Evolutionary conservation across 495 filamentous ascomycete species (phyloP), one percentile per base, ranked within the genome.

Genomic region (Geoglossum glabrum): DNA sequence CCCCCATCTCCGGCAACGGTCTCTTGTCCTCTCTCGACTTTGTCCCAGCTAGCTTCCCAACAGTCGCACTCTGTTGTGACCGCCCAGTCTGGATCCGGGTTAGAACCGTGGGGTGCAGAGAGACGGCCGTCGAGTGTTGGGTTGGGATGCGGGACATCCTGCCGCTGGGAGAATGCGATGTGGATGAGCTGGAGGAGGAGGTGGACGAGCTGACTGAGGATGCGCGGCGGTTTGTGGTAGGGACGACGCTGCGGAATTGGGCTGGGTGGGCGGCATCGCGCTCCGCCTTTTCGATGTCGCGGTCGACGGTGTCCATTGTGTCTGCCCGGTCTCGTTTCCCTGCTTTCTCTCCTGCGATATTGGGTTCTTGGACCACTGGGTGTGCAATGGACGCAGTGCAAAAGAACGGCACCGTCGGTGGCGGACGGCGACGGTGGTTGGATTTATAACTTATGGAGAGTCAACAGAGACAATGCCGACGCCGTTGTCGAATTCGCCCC

Each of bases 41-140:
- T 34, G 74, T 56, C 54, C 70, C 71, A 4, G 11, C 4, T 34
- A 11, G 31, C 46, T 77, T 72, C 15, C 86, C 86, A 17, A 93
- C 84, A 25, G 87, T 90, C 21, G 70, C 79, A 64, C 73, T 81
- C 66, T 90, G 86, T 67, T 90, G 86, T 56, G 77, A 85, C 54
- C 79, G 66, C 19, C 79, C 76, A 3, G 86, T 93, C 57, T 86
- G 77, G 58, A 90, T 88, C 10, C 87, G 78, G 63, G 79, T 83
- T 21, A 93, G 69, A 54, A 79, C 83, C 46, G 85, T 88, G n/a
- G 74, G 76, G 65, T 86, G 77, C 60, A 83, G 70, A 62, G n/a
- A n/a, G n/a, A 87, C 85, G n/a, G 87, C 72, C 23, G 56, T 60
- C 61, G 82, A 81, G 63, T 71, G 66, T 57, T 78, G 74, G 8